Conservation (phyloP, 75 land plant species). For the Cupressus sempervirens region DNA sequence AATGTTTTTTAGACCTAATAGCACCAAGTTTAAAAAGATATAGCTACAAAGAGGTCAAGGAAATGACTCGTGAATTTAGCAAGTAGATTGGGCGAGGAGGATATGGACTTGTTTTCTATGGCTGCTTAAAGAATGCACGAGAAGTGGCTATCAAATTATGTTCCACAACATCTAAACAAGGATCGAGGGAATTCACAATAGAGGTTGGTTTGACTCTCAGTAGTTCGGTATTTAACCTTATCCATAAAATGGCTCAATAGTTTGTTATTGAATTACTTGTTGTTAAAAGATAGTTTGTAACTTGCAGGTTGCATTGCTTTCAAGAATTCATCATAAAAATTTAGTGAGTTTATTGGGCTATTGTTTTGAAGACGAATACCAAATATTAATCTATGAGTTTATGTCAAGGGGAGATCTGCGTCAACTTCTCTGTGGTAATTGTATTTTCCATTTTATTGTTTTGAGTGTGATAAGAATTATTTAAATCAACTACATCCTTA, state of each 20-base stretch:
- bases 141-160: constrained; percentile 43
- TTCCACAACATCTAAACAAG: constrained; percentile 26
- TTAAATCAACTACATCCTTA: not conserved
- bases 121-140: constrained; percentile 21
- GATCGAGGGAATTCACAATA: constrained; percentile 25
- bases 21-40: constrained; percentile 9
- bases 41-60: constrained; percentile 17
- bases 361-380: constrained; percentile 27
- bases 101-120: constrained; percentile 44
- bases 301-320: constrained; percentile 39
- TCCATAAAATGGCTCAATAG: not conserved
- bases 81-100: constrained; percentile 41
- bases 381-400: constrained; percentile 1
- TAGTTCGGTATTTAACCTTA: not conserved
- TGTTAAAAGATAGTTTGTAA: not conserved
- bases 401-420: constrained; percentile 20
- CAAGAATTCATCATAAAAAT: constrained; percentile 49
- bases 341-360: constrained; percentile 47
- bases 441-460: not conserved
- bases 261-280: not conserved
- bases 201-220: constrained; percentile 13
- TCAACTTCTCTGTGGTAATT: constrained; percentile 6
- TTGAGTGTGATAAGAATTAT: not conserved
- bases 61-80: constrained; percentile 32
- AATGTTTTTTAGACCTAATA: not conserved